Evolutionary conservation across 2,329 filamentous ascomycete genomes (phyloP), one percentile per base, ranked within the genome.

Genomic region (Metarhizium anisopliae): DNA sequence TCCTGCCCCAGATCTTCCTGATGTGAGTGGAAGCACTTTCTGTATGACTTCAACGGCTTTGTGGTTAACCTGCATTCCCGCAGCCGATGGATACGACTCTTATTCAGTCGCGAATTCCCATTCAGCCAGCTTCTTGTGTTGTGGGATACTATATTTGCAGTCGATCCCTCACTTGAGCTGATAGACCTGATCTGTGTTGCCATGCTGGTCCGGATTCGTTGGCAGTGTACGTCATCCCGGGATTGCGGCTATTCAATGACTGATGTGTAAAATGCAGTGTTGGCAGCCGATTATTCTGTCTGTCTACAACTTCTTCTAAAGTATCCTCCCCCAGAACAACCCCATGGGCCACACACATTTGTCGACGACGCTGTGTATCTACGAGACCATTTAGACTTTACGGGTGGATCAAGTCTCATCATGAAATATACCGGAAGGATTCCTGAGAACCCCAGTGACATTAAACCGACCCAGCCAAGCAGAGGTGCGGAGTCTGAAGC

Each of bases 1-100:
- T 99, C 59, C 74, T 96, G n/a, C 94, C 94, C 1, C 94, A 99
- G 64, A 93, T 99, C 52, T 99, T 97, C 66, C 75, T 97, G 29
- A 95, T 97, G 89, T 94, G 72, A 69, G 78, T 68, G 13, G 16
- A 47, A n/a, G 3, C 18, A 8, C 6, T 42, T 7, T 49, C 45
- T 49, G 42, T 58, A 60, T 52, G 50, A 16, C 51, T 55, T 4
- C 58, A 42, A 16, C 32, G 36, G 6, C 40, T 30, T 30, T n/a
- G 42, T 25, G 20, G 40, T 58, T 58, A 36, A 57, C 16, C 29
- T n/a, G 1, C 2, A 51, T 16, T 20, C 30, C 35, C 10, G 18
- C 47, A 92, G 89, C 60, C 90, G 94, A 56, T 99, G 94, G 94
- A 88, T 97, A 56, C 84, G 94, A 32, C 81, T 99, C 1, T 74